Conservation (phyloP, 805 yeast species). For the Hanseniaspora clermontiae region DNA sequence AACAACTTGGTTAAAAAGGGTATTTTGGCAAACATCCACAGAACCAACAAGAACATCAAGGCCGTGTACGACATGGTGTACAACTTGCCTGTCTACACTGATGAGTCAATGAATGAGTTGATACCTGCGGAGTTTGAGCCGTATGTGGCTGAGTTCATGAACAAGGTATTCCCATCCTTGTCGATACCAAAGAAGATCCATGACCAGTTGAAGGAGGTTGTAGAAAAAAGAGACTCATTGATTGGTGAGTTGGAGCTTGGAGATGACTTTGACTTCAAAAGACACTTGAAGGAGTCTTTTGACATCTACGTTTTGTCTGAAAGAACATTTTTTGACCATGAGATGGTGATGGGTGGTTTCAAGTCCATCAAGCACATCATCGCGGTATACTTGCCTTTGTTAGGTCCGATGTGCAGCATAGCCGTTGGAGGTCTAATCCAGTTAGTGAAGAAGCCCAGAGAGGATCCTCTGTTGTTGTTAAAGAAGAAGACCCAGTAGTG, state of each 20-base stretch:
- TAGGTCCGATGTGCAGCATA: conserved; percentile 76
- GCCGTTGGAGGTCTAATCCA: conserved; percentile 40
- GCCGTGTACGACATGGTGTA: conserved; percentile 12
- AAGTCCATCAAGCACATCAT: conserved; percentile 92
- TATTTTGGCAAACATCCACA: conserved; percentile 3
- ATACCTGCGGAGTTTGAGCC: conserved; percentile 8
- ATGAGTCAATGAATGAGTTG: conserved; percentile 7
- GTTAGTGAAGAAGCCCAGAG: conserved; percentile 30
- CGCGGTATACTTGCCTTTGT: conserved; percentile 81
- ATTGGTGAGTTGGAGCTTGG: neutral
- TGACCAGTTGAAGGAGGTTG: neutral
- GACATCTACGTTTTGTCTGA: conserved; percentile 29
- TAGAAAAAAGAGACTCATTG: neutral
- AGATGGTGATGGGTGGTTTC: conserved; percentile 88
- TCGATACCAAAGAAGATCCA: conserved; percentile 10
- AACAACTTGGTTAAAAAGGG: neutral
- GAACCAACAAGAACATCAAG: conserved; percentile 11
- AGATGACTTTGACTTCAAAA: conserved; percentile 26
- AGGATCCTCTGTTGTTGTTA: neutral
- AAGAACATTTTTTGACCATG: conserved; percentile 79
- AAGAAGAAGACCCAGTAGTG: neutral
- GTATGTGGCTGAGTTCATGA: conserved; percentile 5
- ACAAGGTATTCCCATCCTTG: conserved; percentile 8
- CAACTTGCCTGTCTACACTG: conserved; percentile 9
- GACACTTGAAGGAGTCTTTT: conserved; percentile 50